Evolutionary conservation across 108 stramenopile genomes (phyloP), one percentile per base, ranked within the genome.

Genomic region (Stephanodiscus triporus): DNA sequence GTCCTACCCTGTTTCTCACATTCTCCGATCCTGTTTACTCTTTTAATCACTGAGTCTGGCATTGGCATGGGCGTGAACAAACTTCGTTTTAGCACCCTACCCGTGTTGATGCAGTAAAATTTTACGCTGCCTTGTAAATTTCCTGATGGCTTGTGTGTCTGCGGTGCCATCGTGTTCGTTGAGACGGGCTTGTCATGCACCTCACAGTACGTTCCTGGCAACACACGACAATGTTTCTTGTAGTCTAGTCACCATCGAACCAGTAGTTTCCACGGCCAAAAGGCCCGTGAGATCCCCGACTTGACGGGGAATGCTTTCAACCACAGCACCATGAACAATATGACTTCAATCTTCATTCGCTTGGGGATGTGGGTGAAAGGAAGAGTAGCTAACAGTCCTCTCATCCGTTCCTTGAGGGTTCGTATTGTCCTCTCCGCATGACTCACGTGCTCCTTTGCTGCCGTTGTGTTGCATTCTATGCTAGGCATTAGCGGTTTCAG

Each of bases 401-500:
- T 47, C 16, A 17, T 22, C 24, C 62, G 16, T 50, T 78, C 77
- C 53, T 72, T 75, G 36, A 51, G 54, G 67, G 24, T 13, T 20
- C 19, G 5, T 6, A 53, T 53, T n/a, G 6, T 53, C 51, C 19
- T 6, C 19, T 40, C 40, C 9, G 9, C 40, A 1, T 40, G 7
- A 9, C 40, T 40, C 7, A 77, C 81, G 51, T 53, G 76, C 57
- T 82, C 71, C 32, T 55, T 24, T 7, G 76, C 65, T 17, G 68
- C 70, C 9, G 76, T 70, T 13, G 69, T 55, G 24, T 82, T 82
- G 10, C 48, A 24, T 13, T 54, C 57, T 8, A 82, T 0, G 17
- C 16, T 22, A 22, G 68, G 75, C 19, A 64, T 14, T n/a, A 22
- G 23, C 6, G 20, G 23, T 53, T 8, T 19, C 19, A 53, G 0